Evolutionary conservation across 1,284 basidiomycete species (phyloP), one percentile per base, ranked within the genome.

Genomic region (Boletus albobrunnescens): DNA sequence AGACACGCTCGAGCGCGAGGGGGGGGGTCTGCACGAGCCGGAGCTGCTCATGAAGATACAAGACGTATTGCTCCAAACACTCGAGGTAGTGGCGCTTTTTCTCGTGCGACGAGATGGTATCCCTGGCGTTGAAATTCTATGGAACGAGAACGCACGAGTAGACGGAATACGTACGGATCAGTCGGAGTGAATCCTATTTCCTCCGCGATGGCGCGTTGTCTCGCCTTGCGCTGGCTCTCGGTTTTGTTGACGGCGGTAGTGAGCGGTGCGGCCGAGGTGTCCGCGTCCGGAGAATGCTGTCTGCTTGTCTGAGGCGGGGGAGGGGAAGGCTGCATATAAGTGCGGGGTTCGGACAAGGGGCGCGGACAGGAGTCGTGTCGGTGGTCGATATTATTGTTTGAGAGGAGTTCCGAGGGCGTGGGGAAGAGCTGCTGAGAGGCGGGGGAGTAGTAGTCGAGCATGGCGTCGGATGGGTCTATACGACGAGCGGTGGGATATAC

Each of bases 81-180:
- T 84, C 81, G 20, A 87, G 71, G 56, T 87, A 85, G 51, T 81
- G 74, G 1, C 84, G 68, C 56, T 87, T 87, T 61, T 86, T 86
- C 56, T 87, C 84, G 56, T 87, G 85, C 6, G 82, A 81, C 4
- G 84, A 82, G 47, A 87, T 83, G 13, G 72, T 71, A 46, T 86
- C 84, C 1, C 82, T 84, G 43, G 37, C 19, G 33, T 12, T 16
- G n/a, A 9, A 23, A 44, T n/a, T 22, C 3, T n/a, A 26, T 46
- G 33, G 36, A 24, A 33, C 26, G 32, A 19, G 37, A 16, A 38
- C 26, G 14, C 7, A 40, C 36, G 26, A 6, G 24, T 0, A 12
- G 23, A 11, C 0, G 36, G 13, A 23, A 43, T 5, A 71, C 81
- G 48, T 59, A 84, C 84, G 81, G 80, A 54, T 79, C 76, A 7